Evolutionary conservation across 2,329 filamentous ascomycete genomes (phyloP), one percentile per base, ranked within the genome.

Genomic region (Raffaelea ambrosiae): DNA sequence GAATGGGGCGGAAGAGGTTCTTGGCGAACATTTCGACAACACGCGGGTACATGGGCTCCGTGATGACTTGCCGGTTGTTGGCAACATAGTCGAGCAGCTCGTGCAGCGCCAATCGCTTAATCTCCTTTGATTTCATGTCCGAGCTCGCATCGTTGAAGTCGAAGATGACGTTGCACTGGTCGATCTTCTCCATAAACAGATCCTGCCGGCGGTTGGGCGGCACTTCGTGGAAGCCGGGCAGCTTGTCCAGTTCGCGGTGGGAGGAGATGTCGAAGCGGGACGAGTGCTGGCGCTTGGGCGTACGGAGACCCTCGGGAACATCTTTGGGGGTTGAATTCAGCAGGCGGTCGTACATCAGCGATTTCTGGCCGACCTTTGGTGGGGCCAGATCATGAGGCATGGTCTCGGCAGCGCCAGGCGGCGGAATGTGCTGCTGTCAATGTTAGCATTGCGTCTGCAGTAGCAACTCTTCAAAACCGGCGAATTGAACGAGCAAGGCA

Each of bases 91-190:
- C 93, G 54, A 98, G 78, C 53, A 98, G 75, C 66, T 98, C 93
- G 64, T 98, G 93, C 40, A 98, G 76, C 39, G 93, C 93, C 57
- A 98, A 73, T 61, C 93, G 81, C 74, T 98, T 98, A 76, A 98
- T 97, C 69, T 98, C 93, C 72, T 98, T 98, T 43, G 91, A 95
- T 68, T 98, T 98, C 90, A 98, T 97, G 64, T 98, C 93, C 57
- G 85, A 90, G 55, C 88, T 95, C 43, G 91, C 88, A 67, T 98
- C 93, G 64, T 97, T 98, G 72, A 98, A 98, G 70, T 98, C 93
- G 63, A 98, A 98, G 60, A 98, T 98, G 72, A 98, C 94, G 64
- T 98, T 98, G 74, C 93, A 98, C 66, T 98, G 93, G 61, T 97
- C 93, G 58, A 98, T 93, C 76, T 98, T 98, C 64, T 97, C 90